Percentiles rank a stretch among this genome's conserved stretches.
Evolutionary conservation across 768 basidiomycete genomes (phyloP).

Genomic region (Termitomyces sp.): DNA sequence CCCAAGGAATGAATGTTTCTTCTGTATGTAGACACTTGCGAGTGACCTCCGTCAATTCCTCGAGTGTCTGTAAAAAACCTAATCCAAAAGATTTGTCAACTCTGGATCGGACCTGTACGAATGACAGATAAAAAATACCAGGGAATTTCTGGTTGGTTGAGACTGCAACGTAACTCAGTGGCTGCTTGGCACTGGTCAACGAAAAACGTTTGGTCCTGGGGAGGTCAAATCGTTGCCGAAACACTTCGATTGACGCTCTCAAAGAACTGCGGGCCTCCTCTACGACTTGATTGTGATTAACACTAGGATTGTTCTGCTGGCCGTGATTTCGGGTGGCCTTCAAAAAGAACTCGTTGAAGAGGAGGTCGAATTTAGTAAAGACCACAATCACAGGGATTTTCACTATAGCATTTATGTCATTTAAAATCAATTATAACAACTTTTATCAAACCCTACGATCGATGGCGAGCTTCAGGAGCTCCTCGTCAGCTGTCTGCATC

Average conservation of each 20-base stretch:
- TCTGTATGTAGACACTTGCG: neutral
- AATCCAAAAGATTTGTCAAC: neutral
- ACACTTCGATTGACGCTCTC: neutral
- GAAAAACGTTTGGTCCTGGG: neutral
- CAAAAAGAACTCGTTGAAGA: neutral
- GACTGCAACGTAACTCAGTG: neutral
- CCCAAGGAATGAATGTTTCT: constrained; percentile 1
- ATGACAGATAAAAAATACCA: neutral
- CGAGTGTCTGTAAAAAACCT: neutral
- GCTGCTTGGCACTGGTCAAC: neutral
- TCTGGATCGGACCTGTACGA: neutral
- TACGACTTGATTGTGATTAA: neutral
- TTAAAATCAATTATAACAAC: neutral
- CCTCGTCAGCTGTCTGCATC: neutral
- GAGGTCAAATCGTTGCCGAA: neutral
- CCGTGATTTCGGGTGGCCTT: neutral
- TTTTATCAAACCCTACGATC: neutral
- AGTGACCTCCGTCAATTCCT: neutral
- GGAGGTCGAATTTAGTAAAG: neutral
- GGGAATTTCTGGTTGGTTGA: neutral
- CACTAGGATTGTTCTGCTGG: neutral
- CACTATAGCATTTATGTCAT: neutral
- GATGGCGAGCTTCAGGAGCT: neutral
- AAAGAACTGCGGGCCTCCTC: neutral
- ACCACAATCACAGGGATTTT: neutral